Percentiles rank a stretch among this genome's conserved stretches.
Evolutionary conservation across 1,284 basidiomycete genomes (phyloP).

Genomic region (Testicularia cyperi): DNA sequence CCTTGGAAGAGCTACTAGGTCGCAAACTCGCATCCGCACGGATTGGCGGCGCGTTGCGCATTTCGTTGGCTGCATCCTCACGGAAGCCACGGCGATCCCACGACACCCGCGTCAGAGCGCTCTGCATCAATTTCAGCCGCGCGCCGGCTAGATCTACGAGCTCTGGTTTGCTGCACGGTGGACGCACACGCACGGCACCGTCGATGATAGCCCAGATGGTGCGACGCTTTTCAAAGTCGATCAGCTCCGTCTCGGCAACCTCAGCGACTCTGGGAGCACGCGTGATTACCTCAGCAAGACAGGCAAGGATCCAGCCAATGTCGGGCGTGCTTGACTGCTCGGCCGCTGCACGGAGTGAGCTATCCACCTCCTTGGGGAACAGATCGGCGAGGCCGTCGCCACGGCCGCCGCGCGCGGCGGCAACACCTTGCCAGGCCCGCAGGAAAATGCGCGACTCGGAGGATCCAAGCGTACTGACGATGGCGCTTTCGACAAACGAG

Average conservation of each 20-base stretch:
- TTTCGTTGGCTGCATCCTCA: conserved; percentile 51
- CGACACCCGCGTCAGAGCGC: conserved; percentile 35
- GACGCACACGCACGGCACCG: conserved; percentile 33
- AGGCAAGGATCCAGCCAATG: conserved; percentile 54
- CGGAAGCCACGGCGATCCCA: conserved; percentile 51
- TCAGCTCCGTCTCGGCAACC: conserved; percentile 30
- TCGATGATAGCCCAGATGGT: conserved; percentile 49
- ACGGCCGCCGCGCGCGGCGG: conserved; percentile 23
- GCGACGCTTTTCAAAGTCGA: conserved; percentile 54
- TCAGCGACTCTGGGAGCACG: conserved; percentile 18
- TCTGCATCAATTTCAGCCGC: conserved; percentile 44
- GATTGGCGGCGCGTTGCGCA: conserved; percentile 30
- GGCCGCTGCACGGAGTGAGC: conserved; percentile 10
- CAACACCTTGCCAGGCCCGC: conserved; percentile 54
- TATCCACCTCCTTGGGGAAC: conserved; percentile 19
- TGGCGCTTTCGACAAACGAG: conserved; percentile 54
- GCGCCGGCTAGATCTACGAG: conserved; percentile 45
- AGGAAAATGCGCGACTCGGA: conserved; percentile 47
- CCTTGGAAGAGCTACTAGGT: conserved; percentile 23
- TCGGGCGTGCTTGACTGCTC: conserved; percentile 42
- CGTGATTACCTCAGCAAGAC: conserved; percentile 45
- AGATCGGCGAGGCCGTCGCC: conserved; percentile 41
- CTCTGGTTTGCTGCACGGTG: conserved; percentile 20
- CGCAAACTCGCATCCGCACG: conserved; percentile 16
- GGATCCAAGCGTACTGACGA: conserved; percentile 46